These are phyloP conservation scores for Neurospora tetrasperma DNA, from an alignment of 495 filamentous ascomycete genomes.

Conservation along the genomic window DNA sequence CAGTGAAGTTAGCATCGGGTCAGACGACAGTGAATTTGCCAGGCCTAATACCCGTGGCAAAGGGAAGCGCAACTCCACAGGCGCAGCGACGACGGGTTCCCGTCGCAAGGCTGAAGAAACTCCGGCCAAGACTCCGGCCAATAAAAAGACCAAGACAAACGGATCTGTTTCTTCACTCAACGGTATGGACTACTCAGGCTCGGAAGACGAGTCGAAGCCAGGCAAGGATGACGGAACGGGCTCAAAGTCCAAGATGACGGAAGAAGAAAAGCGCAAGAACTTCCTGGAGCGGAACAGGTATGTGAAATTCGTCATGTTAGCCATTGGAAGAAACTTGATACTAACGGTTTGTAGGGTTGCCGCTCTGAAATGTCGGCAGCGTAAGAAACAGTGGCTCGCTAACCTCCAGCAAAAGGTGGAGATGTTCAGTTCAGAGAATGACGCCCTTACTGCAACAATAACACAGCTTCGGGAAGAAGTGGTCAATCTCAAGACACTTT, in stretches of 20 bases:
- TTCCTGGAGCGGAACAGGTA: constrained; percentile 95
- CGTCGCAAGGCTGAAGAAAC: constrained; percentile 77
- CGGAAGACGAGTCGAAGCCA: constrained; percentile 40
- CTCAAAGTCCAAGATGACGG: constrained; percentile 76
- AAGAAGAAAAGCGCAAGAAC: constrained; percentile 97
- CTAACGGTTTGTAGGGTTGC: constrained; percentile 59
- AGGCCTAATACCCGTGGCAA: constrained; percentile 53
- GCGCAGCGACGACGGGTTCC: constrained; percentile 36
- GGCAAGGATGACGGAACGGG: constrained; percentile 36
- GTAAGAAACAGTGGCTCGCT: constrained; percentile 97
- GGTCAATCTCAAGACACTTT: constrained; percentile 84
- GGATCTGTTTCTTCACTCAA: constrained; percentile 31
- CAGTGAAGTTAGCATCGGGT: constrained; percentile 60
- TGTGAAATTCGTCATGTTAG: constrained; percentile 20
- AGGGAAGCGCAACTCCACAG: constrained; percentile 51
- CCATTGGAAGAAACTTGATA: background rate
- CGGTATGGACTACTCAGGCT: constrained; percentile 18
- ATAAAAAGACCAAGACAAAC: constrained; percentile 63
- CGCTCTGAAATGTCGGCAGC: constrained; percentile 91
- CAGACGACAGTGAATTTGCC: constrained; percentile 62
- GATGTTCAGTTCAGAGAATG: constrained; percentile 82
- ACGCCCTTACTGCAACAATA: constrained; percentile 73
- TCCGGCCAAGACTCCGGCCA: constrained; percentile 49
- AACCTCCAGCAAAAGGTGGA: constrained; percentile 95
- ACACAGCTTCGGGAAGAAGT: constrained; percentile 82